A percentile compares a stretch with the other conserved stretches of the same genome.
phyloP scores from a whole-genome alignment of 345 rosid genomes.

The Moricandia moricandioides region DNA sequence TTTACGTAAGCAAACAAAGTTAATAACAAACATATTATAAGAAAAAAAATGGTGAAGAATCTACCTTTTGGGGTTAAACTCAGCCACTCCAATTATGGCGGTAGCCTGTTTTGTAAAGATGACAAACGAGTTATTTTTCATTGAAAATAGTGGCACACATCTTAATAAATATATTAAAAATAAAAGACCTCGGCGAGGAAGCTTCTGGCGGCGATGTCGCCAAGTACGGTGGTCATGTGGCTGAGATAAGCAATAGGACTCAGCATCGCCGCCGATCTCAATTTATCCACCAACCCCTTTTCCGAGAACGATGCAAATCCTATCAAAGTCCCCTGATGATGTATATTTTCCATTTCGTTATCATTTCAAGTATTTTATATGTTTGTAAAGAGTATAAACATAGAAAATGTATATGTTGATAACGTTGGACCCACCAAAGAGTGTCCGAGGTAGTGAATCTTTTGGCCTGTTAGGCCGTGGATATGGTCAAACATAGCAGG shows the following conservation, averaged over 20 bases:
- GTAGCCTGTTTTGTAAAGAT: constrained; percentile 44
- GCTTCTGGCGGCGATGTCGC: constrained; percentile 55
- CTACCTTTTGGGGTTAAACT: constrained; percentile 88
- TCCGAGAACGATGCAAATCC: constrained; percentile 80
- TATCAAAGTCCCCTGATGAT: constrained; percentile 77
- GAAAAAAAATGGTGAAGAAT: background rate
- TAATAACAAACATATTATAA: background rate
- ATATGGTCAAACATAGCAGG: constrained; percentile 74
- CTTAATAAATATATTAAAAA: background rate
- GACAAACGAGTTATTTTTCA: constrained; percentile 12
- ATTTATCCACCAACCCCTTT: constrained; percentile 53
- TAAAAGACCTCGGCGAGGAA: constrained; percentile 76
- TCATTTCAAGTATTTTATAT: background rate
- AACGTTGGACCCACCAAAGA: constrained; percentile 55
- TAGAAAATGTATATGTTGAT: background rate
- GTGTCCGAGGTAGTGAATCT: constrained; percentile 84
- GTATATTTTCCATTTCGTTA: background rate
- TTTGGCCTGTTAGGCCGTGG: constrained; percentile 55
- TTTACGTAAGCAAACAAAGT: background rate
- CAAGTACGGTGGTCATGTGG: constrained; percentile 77
- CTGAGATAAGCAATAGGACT: constrained; percentile 92
- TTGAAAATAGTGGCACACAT: background rate
- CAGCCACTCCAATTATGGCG: constrained; percentile 51
- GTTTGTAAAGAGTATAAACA: background rate
- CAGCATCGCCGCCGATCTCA: constrained; percentile 68